A percentile compares a stretch with the other conserved stretches of the same genome.
Conservation (phyloP, 2,329 filamentous ascomycete genomes). For the Paecilomyces dactylethromorphus region DNA sequence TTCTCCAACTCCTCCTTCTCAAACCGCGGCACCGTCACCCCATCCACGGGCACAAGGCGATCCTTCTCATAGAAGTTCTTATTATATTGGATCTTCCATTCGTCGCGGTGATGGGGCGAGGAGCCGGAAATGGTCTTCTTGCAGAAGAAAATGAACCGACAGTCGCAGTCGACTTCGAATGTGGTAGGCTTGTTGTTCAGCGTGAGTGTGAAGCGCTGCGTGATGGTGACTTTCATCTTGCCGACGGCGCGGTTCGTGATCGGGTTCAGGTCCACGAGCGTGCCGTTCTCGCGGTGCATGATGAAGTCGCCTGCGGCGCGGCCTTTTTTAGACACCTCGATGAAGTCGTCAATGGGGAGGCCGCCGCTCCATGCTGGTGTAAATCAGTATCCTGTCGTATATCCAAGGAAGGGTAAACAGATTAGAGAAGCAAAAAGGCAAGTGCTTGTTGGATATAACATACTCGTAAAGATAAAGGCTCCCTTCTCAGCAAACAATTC, state of each 20-base stretch:
- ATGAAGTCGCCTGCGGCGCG: conserved; percentile 45
- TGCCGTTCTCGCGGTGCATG: conserved; percentile 49
- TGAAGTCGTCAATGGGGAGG: conserved; percentile 39
- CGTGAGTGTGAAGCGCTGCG: conserved; percentile 27
- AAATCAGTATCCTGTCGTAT: background rate
- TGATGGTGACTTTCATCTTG: conserved; percentile 52
- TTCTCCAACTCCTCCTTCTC: conserved; percentile 28
- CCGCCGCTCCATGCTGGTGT: conserved; percentile 42
- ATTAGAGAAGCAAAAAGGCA: background rate
- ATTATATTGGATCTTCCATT: conserved; percentile 1
- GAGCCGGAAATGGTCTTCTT: conserved; percentile 17
- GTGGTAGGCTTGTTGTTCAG: background rate
- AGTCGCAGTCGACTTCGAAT: conserved; percentile 24
- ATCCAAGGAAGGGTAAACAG: background rate
- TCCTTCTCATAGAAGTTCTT: conserved; percentile 13
- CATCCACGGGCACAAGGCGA: conserved; percentile 43
- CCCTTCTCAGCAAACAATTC: conserved; percentile 41
- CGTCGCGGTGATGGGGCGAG: conserved; percentile 32
- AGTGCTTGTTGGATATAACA: conserved; percentile 5
- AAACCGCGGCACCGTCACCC: conserved; percentile 33
- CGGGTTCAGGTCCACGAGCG: conserved; percentile 39
- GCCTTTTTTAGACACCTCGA: conserved; percentile 41
- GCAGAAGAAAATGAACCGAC: conserved; percentile 46
- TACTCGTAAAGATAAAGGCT: conserved; percentile 46
- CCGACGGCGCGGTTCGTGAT: conserved; percentile 39